phyloP scores from a whole-genome alignment of 208 protist species.

The Leishmania guyanensis region DNA sequence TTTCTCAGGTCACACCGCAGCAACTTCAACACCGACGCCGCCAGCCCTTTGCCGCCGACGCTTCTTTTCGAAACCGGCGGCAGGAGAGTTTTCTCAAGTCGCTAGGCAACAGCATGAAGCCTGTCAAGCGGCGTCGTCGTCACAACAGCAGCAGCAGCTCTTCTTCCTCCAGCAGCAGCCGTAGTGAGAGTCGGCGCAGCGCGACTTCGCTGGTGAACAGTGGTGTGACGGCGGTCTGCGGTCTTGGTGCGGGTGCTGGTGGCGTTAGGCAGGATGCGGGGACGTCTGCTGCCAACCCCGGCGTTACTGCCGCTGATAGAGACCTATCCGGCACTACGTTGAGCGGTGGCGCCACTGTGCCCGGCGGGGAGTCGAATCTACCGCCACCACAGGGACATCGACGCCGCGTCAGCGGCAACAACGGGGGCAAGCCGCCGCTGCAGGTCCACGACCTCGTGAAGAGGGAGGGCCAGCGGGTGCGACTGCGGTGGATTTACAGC shows the following conservation, averaged over 20 bases:
- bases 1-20: constrained; percentile 18
- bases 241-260: not conserved
- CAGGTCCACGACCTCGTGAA: constrained; percentile 31
- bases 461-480: constrained; percentile 32
- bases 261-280: not conserved
- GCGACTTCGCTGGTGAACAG: not conserved
- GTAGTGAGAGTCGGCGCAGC: constrained; percentile 3
- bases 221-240: not conserved
- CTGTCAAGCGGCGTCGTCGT: constrained; percentile 19
- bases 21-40: constrained; percentile 18
- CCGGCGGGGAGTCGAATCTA: not conserved
- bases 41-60: constrained; percentile 21
- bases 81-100: constrained; percentile 36
- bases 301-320: not conserved
- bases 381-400: constrained; percentile 13
- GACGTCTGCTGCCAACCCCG: not conserved
- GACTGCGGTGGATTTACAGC: constrained; percentile 33
- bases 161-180: constrained; percentile 7
- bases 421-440: constrained; percentile 13
- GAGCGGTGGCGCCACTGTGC: not conserved
- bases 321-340: not conserved
- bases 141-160: constrained; percentile 24
- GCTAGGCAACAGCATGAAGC: constrained; percentile 22
- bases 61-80: constrained; percentile 20
- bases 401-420: constrained; percentile 6